These are phyloP conservation scores for Stromatinia cepivora DNA, from an alignment of 2,329 filamentous ascomycete genomes.

Conservation along the genomic window DNA sequence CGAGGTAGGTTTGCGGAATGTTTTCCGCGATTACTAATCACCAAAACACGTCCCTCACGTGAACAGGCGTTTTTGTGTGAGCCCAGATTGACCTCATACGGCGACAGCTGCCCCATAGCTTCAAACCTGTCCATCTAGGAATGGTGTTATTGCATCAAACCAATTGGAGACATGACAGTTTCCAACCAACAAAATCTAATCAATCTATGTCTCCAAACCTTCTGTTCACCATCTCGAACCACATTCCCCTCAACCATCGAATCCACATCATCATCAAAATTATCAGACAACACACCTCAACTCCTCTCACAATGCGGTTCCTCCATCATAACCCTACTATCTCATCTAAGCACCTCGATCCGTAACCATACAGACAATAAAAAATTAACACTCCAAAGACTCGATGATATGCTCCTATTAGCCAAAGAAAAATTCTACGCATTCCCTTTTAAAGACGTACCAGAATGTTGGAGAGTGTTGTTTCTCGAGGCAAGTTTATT, in stretches of 20 bases:
- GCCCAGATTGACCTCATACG: too few relatives aligned
- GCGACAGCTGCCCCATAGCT: neutral
- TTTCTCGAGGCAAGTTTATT: slow-evolving; percentile 71
- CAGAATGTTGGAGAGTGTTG: slow-evolving; percentile 66
- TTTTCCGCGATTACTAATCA: slow-evolving; percentile 4
- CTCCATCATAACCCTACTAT: slow-evolving; percentile 29
- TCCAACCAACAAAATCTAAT: neutral
- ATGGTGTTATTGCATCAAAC: neutral
- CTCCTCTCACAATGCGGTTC: slow-evolving; percentile 25
- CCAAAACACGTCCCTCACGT: neutral
- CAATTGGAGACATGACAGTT: too few relatives aligned
- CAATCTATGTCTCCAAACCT: neutral
- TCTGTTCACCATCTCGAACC: slow-evolving; percentile 6
- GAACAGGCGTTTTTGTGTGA: neutral
- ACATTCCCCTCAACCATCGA: neutral
- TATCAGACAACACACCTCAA: neutral
- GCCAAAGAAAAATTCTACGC: slow-evolving; percentile 69
- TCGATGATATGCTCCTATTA: slow-evolving; percentile 58
- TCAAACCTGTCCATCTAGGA: neutral
- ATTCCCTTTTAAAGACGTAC: slow-evolving; percentile 66
- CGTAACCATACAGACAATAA: slow-evolving; percentile 19
- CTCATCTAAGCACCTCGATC: slow-evolving; percentile 25
- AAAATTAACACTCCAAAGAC: slow-evolving; percentile 40
- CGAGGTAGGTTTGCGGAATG: neutral
- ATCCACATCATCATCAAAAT: neutral